These are phyloP conservation scores for Candida dajiaensis DNA, from an alignment of 805 yeast species.

Conservation along the genomic window DNA sequence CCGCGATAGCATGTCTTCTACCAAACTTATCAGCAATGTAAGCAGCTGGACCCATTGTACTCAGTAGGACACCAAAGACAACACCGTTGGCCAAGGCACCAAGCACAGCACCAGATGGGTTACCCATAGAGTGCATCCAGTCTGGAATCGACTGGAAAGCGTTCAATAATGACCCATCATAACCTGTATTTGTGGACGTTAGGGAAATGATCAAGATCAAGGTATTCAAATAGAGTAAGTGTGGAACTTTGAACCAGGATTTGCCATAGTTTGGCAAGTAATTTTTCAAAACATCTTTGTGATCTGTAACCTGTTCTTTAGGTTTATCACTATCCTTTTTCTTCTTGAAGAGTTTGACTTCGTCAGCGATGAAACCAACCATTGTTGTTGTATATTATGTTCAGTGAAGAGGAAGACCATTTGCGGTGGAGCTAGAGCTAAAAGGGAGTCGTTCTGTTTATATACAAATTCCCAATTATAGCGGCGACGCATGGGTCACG, in stretches of 20 bases:
- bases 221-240: constrained; percentile 30
- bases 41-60: constrained; percentile 19
- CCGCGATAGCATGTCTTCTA: constrained; percentile 24
- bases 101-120: constrained; percentile 29
- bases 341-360: constrained; percentile 1
- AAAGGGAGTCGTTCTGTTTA: neutral
- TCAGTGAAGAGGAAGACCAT: too few species aligned
- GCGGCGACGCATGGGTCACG: too few species aligned
- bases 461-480: neutral
- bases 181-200: constrained; percentile 39
- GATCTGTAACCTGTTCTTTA: neutral
- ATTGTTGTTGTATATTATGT: neutral
- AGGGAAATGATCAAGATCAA: constrained; percentile 34
- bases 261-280: neutral
- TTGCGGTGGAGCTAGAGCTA: neutral
- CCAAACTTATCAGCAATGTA: constrained; percentile 31
- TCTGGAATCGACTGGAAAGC: constrained; percentile 36
- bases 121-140: constrained; percentile 33
- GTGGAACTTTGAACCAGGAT: constrained; percentile 20
- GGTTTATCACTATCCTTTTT: neutral
- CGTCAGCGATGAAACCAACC: constrained; percentile 6
- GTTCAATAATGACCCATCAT: constrained; percentile 41
- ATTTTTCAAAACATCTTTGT: neutral
- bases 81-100: constrained; percentile 35
- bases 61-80: constrained; percentile 31